phyloP scores from a whole-genome alignment of 805 yeast species.

The Wickerhamomyces subpelliculosus region DNA sequence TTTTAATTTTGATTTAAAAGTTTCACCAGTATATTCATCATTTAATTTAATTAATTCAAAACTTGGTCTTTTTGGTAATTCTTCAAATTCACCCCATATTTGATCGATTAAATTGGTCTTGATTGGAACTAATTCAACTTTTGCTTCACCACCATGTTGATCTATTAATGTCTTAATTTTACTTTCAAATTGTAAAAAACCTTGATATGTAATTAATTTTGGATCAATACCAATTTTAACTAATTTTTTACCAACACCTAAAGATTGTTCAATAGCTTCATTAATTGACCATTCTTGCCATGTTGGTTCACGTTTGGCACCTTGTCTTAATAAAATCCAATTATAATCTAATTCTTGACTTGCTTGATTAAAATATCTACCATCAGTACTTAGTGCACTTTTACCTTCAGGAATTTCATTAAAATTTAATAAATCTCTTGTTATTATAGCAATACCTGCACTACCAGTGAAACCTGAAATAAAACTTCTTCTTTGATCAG shows the following conservation, averaged over 20 bases:
- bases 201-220: constrained; percentile 48
- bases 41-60: constrained; percentile 45
- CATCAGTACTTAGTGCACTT: constrained; percentile 88
- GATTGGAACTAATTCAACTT: constrained; percentile 43
- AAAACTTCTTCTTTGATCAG: constrained; percentile 77
- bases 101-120: constrained; percentile 63
- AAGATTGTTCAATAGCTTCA: constrained; percentile 38
- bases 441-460: constrained; percentile 87
- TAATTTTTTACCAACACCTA: constrained; percentile 33
- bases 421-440: constrained; percentile 38
- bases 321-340: constrained; percentile 81
- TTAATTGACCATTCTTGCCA: constrained; percentile 79
- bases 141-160: constrained; percentile 22
- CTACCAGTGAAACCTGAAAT: constrained; percentile 89
- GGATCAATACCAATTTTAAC: constrained; percentile 80
- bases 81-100: constrained; percentile 68
- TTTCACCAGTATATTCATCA: constrained; percentile 57
- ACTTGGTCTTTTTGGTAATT: constrained; percentile 48
- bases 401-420: constrained; percentile 44
- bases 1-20: constrained; percentile 47
- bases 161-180: constrained; percentile 22
- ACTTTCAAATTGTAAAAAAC: constrained; percentile 23
- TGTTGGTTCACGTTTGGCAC: constrained; percentile 56
- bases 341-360: constrained; percentile 67
- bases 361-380: constrained; percentile 91